Evolutionary conservation across 2,329 filamentous ascomycete species (phyloP).

Genomic region (Trichophyton simii): DNA sequence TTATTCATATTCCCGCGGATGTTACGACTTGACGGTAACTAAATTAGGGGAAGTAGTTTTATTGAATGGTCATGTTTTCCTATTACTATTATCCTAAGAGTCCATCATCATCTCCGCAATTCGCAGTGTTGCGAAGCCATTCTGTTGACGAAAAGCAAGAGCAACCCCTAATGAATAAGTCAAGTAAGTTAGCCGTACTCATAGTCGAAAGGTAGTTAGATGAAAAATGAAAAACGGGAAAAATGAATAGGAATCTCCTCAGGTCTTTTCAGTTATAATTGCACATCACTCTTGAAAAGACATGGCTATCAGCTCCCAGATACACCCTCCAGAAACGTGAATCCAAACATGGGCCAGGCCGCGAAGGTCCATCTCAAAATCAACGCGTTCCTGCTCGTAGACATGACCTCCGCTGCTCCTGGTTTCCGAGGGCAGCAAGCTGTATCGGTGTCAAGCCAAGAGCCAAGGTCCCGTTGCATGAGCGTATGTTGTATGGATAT

Average conservation of each 20-base stretch:
- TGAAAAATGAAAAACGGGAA: not conserved
- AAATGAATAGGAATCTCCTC: slow-evolving; percentile 22
- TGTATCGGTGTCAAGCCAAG: not conserved
- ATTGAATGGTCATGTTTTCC: not conserved
- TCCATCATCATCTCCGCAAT: not conserved
- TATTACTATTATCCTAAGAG: not conserved
- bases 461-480: not conserved
- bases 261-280: slow-evolving; percentile 35
- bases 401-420: not conserved
- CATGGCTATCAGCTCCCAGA: not conserved
- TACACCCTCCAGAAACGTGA: not conserved
- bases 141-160: not conserved
- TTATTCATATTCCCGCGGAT: not conserved
- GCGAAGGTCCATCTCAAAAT: not conserved
- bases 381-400: not conserved
- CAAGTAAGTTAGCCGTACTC: not conserved
- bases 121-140: not conserved
- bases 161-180: not conserved
- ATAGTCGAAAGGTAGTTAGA: too few relatives aligned
- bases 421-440: not conserved
- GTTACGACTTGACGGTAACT: not conserved
- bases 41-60: not conserved
- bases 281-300: slow-evolving; percentile 25
- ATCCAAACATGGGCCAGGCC: not conserved
- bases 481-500: not conserved